Percentiles rank a stretch among this genome's conserved stretches.
Conservation (phyloP, 169 alveolate species). For the Cryptosporidium viatorum region DNA sequence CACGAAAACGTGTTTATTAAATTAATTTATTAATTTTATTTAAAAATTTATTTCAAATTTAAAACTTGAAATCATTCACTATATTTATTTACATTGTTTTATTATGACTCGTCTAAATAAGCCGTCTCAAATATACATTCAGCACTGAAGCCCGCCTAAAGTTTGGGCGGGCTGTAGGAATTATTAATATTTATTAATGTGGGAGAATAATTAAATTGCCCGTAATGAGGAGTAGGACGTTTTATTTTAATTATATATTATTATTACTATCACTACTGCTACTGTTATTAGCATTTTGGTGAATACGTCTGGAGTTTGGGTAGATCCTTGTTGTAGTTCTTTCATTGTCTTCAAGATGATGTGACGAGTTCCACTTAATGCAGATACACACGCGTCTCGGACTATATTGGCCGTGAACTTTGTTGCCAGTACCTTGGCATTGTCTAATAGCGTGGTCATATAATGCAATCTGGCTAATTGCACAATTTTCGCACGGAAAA, state of each 20-base stretch:
- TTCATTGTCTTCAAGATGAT: background rate
- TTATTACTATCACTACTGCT: background rate
- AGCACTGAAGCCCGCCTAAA: slow-evolving; percentile 17
- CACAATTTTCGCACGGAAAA: slow-evolving; percentile 68
- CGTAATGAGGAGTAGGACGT: too few species aligned
- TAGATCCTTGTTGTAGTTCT: slow-evolving; percentile 52
- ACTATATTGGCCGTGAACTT: background rate
- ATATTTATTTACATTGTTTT: background rate
- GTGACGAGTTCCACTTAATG: slow-evolving; percentile 65
- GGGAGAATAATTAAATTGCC: background rate
- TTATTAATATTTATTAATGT: background rate
- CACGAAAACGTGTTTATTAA: background rate
- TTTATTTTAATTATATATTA: too few species aligned
- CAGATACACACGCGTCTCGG: slow-evolving; percentile 18
- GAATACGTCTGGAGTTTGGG: slow-evolving; percentile 1
- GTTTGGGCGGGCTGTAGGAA: background rate
- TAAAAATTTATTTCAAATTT: too few species aligned
- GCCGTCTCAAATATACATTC: slow-evolving; percentile 20
- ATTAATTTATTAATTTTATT: too few species aligned
- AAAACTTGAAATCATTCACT: background rate
- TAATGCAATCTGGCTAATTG: slow-evolving; percentile 44
- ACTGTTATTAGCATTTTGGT: background rate
- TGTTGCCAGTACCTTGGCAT: background rate
- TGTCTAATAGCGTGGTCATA: background rate
- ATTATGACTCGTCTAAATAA: slow-evolving; percentile 41